Conservation (phyloP, 2,329 filamentous ascomycete species). For the Mariannaea sp. region DNA sequence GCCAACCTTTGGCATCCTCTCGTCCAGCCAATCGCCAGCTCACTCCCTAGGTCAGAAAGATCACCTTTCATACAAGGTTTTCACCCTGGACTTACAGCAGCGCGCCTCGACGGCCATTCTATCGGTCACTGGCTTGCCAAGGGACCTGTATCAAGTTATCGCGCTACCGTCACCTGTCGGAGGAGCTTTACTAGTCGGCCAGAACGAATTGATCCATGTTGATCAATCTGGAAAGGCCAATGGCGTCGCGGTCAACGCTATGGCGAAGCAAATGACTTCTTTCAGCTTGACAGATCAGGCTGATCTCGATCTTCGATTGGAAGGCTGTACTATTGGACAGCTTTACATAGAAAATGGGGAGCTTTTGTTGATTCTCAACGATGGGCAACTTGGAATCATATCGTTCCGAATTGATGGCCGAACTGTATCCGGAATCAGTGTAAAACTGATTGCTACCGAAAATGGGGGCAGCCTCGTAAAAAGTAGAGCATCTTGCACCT, state of each 20-base stretch:
- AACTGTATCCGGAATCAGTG: conserved; percentile 83
- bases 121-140: conserved; percentile 82
- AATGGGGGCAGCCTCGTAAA: conserved; percentile 67
- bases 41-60: conserved; percentile 82
- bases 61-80: conserved; percentile 87
- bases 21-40: conserved; percentile 75
- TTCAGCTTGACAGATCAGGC: conserved; percentile 89
- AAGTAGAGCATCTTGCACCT: conserved; percentile 69
- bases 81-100: conserved; percentile 92
- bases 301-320: conserved; percentile 76
- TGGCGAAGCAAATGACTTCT: conserved; percentile 79
- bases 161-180: conserved; percentile 85
- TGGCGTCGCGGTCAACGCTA: conserved; percentile 89
- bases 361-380: conserved; percentile 78
- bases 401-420: conserved; percentile 88
- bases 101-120: conserved; percentile 91
- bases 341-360: conserved; percentile 80
- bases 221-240: conserved; percentile 95
- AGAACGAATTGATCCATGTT: conserved; percentile 91
- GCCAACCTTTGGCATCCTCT: conserved; percentile 94
- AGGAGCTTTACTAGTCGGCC: conserved; percentile 82
- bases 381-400: conserved; percentile 75
- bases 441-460: conserved; percentile 67
- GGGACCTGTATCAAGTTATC: conserved; percentile 82
- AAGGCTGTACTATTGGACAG: conserved; percentile 78